Conservation (phyloP, 2,329 filamentous ascomycete species). For the Diaporthe batatas region DNA sequence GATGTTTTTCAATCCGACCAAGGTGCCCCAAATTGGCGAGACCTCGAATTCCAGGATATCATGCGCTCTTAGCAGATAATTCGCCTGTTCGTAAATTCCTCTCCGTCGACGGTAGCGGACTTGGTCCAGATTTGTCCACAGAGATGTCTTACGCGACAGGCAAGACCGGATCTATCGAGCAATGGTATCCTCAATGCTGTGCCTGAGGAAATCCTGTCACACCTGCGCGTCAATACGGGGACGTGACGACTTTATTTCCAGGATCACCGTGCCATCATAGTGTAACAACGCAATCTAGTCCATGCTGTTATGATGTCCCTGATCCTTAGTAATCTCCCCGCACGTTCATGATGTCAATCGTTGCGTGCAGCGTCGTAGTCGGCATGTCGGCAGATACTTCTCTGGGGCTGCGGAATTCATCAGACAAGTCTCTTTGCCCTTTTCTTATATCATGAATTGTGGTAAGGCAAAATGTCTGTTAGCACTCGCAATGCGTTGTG, state of each 20-base stretch:
- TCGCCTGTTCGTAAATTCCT: background rate
- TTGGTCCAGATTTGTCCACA: background rate
- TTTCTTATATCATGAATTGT: too few species aligned
- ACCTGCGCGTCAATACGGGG: background rate
- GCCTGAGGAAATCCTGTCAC: background rate
- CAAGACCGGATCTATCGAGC: background rate
- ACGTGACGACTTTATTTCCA: background rate
- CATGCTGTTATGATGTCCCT: constrained; percentile 7
- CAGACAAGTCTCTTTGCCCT: too few species aligned
- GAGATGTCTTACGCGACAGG: background rate
- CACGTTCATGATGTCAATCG: constrained; percentile 29
- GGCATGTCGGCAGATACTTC: background rate
- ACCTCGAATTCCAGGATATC: background rate
- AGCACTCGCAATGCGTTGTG: background rate
- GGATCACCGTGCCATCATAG: background rate
- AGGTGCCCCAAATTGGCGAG: too few species aligned
- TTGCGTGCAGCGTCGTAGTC: constrained; percentile 7
- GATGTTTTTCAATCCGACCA: background rate
- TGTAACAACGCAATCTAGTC: background rate
- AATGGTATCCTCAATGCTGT: background rate
- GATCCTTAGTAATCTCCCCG: constrained; percentile 28
- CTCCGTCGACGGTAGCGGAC: background rate
- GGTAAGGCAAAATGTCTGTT: background rate
- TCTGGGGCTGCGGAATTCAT: background rate
- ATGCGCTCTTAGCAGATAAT: background rate